Percentiles rank a stretch among this genome's conserved stretches.
These are phyloP conservation scores for Hypoxylon sp. DNA, from an alignment of 2,329 filamentous ascomycete genomes.

Conservation along the genomic window DNA sequence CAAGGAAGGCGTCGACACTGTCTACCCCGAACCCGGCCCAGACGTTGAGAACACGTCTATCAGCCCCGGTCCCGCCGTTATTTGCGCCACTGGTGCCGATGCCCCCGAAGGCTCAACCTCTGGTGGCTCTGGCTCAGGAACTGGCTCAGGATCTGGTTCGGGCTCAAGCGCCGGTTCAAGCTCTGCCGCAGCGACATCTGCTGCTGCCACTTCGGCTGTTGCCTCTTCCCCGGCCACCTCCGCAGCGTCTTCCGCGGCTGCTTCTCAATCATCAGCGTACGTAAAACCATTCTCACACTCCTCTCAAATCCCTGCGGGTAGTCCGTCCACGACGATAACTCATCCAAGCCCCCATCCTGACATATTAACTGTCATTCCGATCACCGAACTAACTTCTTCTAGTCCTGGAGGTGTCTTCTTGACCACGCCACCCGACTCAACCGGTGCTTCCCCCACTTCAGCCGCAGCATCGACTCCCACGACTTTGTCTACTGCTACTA, in stretches of 20 bases:
- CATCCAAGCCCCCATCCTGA: constrained; percentile 11
- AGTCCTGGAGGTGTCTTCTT: constrained; percentile 63
- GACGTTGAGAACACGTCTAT: constrained; percentile 62
- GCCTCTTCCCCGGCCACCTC: constrained; percentile 36
- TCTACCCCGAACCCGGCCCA: constrained; percentile 76
- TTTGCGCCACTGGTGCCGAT: constrained; percentile 49
- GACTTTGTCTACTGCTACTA: constrained; percentile 45
- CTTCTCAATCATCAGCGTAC: constrained; percentile 42
- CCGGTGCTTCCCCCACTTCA: constrained; percentile 41
- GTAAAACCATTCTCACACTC: constrained; percentile 34
- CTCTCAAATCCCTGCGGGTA: constrained; percentile 6
- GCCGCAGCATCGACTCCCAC: constrained; percentile 34
- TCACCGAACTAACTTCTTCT: constrained; percentile 48
- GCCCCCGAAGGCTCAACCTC: constrained; percentile 48
- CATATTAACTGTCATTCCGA: constrained; percentile 45
- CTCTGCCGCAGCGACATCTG: constrained; percentile 38
- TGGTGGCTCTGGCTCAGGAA: constrained; percentile 53
- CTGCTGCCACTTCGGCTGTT: constrained; percentile 36
- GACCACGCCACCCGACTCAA: constrained; percentile 52
- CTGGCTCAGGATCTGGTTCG: constrained; percentile 49
- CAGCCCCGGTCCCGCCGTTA: constrained; percentile 56
- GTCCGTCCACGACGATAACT: constrained; percentile 9
- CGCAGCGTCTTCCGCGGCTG: constrained; percentile 43
- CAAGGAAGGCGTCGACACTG: constrained; percentile 71
- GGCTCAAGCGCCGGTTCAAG: constrained; percentile 44